Base-by-base conservation (phyloP, 2,329 filamentous ascomycete species). In the Plectosphaerella cucumerina region DNA sequence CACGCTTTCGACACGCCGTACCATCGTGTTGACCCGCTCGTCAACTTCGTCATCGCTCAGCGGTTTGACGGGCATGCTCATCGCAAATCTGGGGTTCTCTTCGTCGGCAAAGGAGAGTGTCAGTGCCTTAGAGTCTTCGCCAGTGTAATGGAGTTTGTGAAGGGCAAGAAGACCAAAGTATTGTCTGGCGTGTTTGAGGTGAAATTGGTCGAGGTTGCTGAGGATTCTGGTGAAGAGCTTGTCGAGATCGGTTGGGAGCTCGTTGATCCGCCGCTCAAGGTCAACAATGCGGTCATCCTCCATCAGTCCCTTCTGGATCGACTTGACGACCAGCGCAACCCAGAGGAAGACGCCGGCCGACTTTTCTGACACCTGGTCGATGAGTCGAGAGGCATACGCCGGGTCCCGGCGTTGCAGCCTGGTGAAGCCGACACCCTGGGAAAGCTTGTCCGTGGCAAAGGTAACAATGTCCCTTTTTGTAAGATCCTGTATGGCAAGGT, bases 301-400 rank as follows among this genome's bases (percentile, higher is more conserved):
- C 3, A 31, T 17, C 6, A 59, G 41, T 3, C 57, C 57, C 10
- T 47, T 22, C 3, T 56, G 22, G 5, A 56, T 47, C 8, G 54
- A 56, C 10, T 50, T 20, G 14, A 53, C 52, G 4, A 52, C 58
- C 4, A 60, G 47, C 2, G 48, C 45, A 11, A 58, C 51, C 58
- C 58, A 60, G 4, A 59, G 43, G 33, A 60, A 59, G 6, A 60
- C 57, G 5, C 58, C 57, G 3, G 51, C 50, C 11, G 58, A 37
- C 8, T 55, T 56, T 1, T 44, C 17, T 2, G 49, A 20, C 3
- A 60, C 22, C 9, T 54, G 48, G 9, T 50, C 21, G 11, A 56
- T 46, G 3, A 59, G 50, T 2, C 31, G 10, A 2, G n/a, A 10
- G 2, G 49, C 47, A n/a, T 44, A 34, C 1, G 12, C 14, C 0